A percentile compares a stretch with the other conserved stretches of the same genome.
phyloP scores from a whole-genome alignment of 2,329 filamentous ascomycete species.

The Monilinia fructigena region DNA sequence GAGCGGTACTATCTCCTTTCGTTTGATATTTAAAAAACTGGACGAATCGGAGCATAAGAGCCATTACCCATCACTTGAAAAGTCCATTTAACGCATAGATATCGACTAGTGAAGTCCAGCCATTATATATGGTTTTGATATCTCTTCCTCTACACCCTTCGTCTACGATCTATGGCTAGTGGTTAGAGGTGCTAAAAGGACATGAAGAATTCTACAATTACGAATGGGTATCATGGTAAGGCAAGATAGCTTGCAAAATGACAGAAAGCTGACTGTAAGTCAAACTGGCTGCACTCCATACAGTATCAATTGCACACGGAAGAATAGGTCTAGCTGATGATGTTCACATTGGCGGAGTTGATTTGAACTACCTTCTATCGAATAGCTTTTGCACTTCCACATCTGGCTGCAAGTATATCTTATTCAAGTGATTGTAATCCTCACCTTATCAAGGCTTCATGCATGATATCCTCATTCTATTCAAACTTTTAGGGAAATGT shows the following conservation, averaged over 20 bases:
- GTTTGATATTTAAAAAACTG: background rate
- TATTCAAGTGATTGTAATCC: background rate
- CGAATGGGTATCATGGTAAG: background rate
- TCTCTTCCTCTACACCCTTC: too few species aligned
- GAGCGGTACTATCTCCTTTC: too few species aligned
- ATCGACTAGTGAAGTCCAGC: too few species aligned
- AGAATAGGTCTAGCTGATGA: background rate
- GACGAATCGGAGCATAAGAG: background rate
- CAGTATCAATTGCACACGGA: background rate
- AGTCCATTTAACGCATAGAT: too few species aligned
- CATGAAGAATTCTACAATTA: background rate
- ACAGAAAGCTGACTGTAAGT: background rate
- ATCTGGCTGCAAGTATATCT: background rate
- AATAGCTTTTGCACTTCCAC: background rate
- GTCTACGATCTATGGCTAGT: too few species aligned
- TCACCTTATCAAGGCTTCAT: background rate
- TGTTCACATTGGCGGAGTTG: background rate
- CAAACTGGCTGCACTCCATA: background rate
- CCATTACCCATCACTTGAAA: background rate
- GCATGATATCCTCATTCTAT: background rate
- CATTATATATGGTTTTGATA: too few species aligned
- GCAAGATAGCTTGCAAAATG: too few species aligned
- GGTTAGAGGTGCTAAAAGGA: too few species aligned
- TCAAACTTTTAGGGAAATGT: background rate
- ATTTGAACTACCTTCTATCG: background rate